A percentile compares a stretch with the other conserved stretches of the same genome.
Conservation (phyloP, 2,329 filamentous ascomycete genomes). For the Ilyonectria sp. region DNA sequence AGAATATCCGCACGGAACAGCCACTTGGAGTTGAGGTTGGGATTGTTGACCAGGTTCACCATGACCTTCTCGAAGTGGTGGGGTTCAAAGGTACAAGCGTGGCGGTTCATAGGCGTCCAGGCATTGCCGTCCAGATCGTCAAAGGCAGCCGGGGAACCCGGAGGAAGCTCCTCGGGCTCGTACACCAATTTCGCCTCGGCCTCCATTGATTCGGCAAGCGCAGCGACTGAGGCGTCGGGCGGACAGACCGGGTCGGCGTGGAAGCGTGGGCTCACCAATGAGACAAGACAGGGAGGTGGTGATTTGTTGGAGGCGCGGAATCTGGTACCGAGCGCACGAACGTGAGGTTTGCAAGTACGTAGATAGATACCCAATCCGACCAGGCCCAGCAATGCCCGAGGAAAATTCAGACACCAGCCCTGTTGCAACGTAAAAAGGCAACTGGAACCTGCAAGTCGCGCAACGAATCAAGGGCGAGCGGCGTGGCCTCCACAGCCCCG, state of each 20-base stretch:
- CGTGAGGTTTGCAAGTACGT: not conserved
- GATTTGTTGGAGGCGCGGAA: not conserved
- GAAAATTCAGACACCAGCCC: not conserved
- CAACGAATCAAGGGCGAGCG: not conserved
- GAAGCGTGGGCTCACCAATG: not conserved
- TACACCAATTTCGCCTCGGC: slow-evolving; percentile 44
- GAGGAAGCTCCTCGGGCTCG: slow-evolving; percentile 49
- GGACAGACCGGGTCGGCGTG: not conserved
- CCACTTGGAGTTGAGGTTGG: slow-evolving; percentile 84
- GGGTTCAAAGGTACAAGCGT: slow-evolving; percentile 74
- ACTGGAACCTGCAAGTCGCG: not conserved
- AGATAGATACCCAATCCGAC: not conserved
- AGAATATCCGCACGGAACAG: slow-evolving; percentile 85
- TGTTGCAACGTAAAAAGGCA: not conserved
- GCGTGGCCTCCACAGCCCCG: not conserved
- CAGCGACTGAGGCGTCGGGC: not conserved
- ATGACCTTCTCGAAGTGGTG: slow-evolving; percentile 77
- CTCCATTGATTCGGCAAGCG: slow-evolving; percentile 34
- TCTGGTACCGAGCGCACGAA: not conserved
- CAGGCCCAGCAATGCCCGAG: not conserved
- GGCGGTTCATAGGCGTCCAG: slow-evolving; percentile 71
- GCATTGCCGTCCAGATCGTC: slow-evolving; percentile 41
- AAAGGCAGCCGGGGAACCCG: slow-evolving; percentile 47
- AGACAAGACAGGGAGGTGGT: slow-evolving; percentile 20
- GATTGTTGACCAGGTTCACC: slow-evolving; percentile 82